A percentile compares a stretch with the other conserved stretches of the same genome.
Conservation (phyloP, 371 early-diverging fungal species). For the Gilbertella persicaria region DNA sequence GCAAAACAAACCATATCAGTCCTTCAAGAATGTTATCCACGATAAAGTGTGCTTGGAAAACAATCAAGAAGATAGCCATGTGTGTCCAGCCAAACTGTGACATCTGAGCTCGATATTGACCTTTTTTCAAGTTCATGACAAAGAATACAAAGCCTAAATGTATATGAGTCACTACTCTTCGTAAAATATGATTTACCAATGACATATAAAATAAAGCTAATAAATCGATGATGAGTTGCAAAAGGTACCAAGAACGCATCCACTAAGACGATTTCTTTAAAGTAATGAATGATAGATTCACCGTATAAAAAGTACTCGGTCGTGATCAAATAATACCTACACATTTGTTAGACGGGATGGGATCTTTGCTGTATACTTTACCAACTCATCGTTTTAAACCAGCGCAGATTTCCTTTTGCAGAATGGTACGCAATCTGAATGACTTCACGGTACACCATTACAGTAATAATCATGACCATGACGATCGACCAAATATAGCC, state of each 20-base stretch:
- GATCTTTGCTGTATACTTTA: conserved; percentile 25
- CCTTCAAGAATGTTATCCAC: conserved; percentile 97
- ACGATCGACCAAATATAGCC: conserved; percentile 76
- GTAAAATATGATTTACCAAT: conserved; percentile 53
- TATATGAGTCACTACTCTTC: neutral
- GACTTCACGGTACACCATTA: conserved; percentile 81
- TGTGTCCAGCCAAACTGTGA: conserved; percentile 95
- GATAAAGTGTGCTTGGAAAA: conserved; percentile 90
- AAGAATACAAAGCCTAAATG: conserved; percentile 86
- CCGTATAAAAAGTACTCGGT: conserved; percentile 94
- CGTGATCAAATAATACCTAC: conserved; percentile 78
- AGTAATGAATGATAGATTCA: conserved; percentile 88
- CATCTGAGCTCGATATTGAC: conserved; percentile 89
- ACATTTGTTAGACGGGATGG: neutral
- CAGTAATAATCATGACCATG: conserved; percentile 80
- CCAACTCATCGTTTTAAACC: conserved; percentile 90
- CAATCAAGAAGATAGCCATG: conserved; percentile 90
- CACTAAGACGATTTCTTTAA: conserved; percentile 74
- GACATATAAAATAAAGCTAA: conserved; percentile 87
- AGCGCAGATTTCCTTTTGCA: conserved; percentile 80
- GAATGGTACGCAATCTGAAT: conserved; percentile 82
- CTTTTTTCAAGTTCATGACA: conserved; percentile 90
- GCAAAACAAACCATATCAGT: conserved; percentile 95
- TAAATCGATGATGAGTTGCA: conserved; percentile 93
- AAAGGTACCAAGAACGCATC: conserved; percentile 83